Evolutionary conservation across 805 yeast genomes (phyloP).

Genomic region (Cephaloascus fragrans): DNA sequence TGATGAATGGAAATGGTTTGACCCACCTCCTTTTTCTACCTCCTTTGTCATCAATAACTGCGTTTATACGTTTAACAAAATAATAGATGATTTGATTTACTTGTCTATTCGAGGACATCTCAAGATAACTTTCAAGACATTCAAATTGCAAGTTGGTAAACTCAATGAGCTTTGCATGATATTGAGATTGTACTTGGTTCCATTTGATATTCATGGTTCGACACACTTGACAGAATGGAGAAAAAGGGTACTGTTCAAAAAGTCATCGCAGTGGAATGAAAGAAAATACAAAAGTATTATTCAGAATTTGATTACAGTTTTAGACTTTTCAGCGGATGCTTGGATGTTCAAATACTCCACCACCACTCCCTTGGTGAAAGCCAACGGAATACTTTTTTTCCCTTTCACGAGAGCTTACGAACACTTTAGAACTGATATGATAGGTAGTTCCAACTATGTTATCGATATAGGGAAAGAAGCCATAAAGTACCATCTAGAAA

Average conservation of each 20-base stretch:
- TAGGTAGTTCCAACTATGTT: background rate
- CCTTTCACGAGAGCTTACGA: background rate
- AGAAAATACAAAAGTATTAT: slow-evolving; percentile 19
- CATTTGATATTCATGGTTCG: slow-evolving; percentile 29
- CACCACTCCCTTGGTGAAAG: slow-evolving; percentile 1
- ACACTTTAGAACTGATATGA: background rate
- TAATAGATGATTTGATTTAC: slow-evolving; percentile 29
- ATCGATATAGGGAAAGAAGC: background rate
- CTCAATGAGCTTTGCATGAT: slow-evolving; percentile 5
- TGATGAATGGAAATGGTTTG: slow-evolving; percentile 50
- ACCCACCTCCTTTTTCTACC: slow-evolving; percentile 25
- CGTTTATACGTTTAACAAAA: slow-evolving; percentile 7
- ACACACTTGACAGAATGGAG: slow-evolving; percentile 25
- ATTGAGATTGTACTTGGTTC: slow-evolving; percentile 38
- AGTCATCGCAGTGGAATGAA: slow-evolving; percentile 19
- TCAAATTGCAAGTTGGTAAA: slow-evolving; percentile 8
- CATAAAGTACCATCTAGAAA: slow-evolving; percentile 5
- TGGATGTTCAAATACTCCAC: slow-evolving; percentile 19
- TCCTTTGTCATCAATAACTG: slow-evolving; percentile 3
- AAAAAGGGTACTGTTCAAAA: slow-evolving; percentile 17
- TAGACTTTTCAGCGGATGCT: slow-evolving; percentile 30
- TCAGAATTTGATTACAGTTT: slow-evolving; percentile 21
- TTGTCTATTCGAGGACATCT: slow-evolving; percentile 29
- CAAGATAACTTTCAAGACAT: slow-evolving; percentile 31
- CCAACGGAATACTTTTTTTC: background rate